A percentile compares a stretch with the other conserved stretches of the same genome.
These are phyloP conservation scores for Vigna unguiculata DNA, from an alignment of 306 rosid species.

Conservation along the genomic window DNA sequence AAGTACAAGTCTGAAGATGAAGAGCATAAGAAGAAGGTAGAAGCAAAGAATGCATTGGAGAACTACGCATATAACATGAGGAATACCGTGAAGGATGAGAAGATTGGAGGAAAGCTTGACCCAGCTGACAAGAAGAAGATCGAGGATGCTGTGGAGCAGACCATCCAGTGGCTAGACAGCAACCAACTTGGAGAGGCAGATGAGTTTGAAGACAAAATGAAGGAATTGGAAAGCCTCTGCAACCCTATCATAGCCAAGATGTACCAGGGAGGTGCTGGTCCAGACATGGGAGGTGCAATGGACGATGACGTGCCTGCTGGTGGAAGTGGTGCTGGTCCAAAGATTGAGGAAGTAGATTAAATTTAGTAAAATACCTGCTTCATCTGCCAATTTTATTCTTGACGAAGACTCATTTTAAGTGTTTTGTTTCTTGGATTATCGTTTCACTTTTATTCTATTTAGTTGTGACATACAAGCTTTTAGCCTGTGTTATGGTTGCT, in stretches of 20 bases:
- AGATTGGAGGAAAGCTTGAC: conserved; percentile 64
- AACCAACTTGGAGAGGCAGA: conserved; percentile 74
- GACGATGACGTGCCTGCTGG: conserved; percentile 64
- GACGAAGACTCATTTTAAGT: neutral
- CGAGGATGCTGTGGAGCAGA: conserved; percentile 67
- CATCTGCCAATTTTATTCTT: neutral
- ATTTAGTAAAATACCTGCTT: neutral
- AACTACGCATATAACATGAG: conserved; percentile 75
- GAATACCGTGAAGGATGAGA: conserved; percentile 69
- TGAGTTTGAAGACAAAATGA: conserved; percentile 82
- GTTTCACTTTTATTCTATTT: no score
- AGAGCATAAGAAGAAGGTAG: conserved; percentile 73
- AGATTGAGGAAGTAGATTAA: conserved; percentile 84
- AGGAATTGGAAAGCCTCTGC: conserved; percentile 63
- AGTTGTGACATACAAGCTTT: no score
- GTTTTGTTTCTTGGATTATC: neutral
- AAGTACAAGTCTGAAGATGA: conserved; percentile 83
- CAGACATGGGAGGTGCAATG: conserved; percentile 51
- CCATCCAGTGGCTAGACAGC: conserved; percentile 74
- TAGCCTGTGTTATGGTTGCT: no score
- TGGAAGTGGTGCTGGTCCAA: conserved; percentile 73
- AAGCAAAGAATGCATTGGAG: conserved; percentile 73
- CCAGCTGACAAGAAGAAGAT: conserved; percentile 73
- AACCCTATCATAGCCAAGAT: conserved; percentile 83
- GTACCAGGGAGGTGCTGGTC: conserved; percentile 77